A percentile compares a stretch with the other conserved stretches of the same genome.
phyloP scores from a whole-genome alignment of 345 rosid genomes.

The Erodium maritimum region DNA sequence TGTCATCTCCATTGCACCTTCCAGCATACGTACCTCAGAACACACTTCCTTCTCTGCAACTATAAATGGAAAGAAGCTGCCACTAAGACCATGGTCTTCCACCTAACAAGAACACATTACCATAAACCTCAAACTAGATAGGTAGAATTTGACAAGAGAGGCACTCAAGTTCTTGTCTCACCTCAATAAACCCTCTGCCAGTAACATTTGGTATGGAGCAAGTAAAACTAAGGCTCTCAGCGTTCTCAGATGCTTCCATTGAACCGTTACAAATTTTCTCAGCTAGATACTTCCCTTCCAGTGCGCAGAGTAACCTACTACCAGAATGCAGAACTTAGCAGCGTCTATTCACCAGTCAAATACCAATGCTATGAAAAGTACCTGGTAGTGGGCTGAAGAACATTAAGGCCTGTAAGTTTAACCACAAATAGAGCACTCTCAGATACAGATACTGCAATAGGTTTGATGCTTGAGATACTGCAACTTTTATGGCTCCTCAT shows the following conservation, averaged over 20 bases:
- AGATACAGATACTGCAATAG: constrained; percentile 45
- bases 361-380: constrained; percentile 8
- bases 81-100: constrained; percentile 46
- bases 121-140: constrained; percentile 7
- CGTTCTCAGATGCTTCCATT: constrained; percentile 20
- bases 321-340: constrained; percentile 7
- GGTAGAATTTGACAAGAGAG: too few species aligned
- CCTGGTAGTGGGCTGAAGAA: constrained; percentile 37
- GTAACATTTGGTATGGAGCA: constrained; percentile 38
- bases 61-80: constrained; percentile 62
- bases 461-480: constrained; percentile 47
- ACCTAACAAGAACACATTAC: constrained; percentile 23
- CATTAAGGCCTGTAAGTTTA: constrained; percentile 52
- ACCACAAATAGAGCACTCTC: constrained; percentile 34
- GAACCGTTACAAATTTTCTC: constrained; percentile 28
- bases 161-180: constrained; percentile 2
- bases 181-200: constrained; percentile 77
- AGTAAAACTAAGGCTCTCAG: constrained; percentile 24
- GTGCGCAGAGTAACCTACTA: constrained; percentile 46
- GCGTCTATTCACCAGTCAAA: background rate
- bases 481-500: constrained; percentile 26
- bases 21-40: constrained; percentile 54
- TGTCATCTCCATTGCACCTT: constrained; percentile 31
- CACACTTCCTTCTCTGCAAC: constrained; percentile 65
- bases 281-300: constrained; percentile 49